These are phyloP conservation scores for Aristolochia fimbriata DNA, from an alignment of 164 flowering plant genomes.

Conservation along the genomic window DNA sequence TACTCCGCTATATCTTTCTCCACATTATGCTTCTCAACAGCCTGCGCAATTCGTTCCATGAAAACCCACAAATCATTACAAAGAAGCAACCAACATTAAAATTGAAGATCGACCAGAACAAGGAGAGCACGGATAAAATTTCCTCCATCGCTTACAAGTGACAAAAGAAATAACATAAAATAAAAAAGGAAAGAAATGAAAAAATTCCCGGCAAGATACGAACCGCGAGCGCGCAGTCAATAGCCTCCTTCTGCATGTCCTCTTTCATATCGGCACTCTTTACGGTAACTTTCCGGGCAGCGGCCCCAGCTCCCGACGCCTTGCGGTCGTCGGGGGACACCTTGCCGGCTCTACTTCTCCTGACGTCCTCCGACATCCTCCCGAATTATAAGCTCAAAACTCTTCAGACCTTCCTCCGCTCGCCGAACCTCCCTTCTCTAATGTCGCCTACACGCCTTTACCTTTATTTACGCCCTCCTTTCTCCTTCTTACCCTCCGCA, in stretches of 20 bases:
- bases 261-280: slow-evolving; percentile 97
- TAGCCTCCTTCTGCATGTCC: slow-evolving; percentile 84
- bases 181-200: slow-evolving; percentile 7
- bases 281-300: slow-evolving; percentile 31
- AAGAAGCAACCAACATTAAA: not conserved
- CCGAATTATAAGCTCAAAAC: not conserved
- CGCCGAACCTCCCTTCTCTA: no score
- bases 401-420: not conserved
- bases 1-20: slow-evolving; percentile 96
- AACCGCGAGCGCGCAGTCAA: slow-evolving; percentile 71
- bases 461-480: no score
- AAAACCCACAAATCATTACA: not conserved
- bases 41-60: slow-evolving; percentile 27
- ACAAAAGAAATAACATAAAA: not conserved
- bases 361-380: slow-evolving; percentile 1
- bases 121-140: no score
- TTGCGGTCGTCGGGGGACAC: slow-evolving; percentile 7
- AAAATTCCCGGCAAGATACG: not conserved
- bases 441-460: no score
- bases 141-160: no score
- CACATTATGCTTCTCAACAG: slow-evolving; percentile 73
- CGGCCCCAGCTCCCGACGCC: not conserved
- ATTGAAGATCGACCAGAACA: no score
- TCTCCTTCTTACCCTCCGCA: no score
- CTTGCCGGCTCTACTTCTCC: slow-evolving; percentile 1